phyloP scores from a whole-genome alignment of 2,329 filamentous ascomycete genomes.

The Fusarium sp. region DNA sequence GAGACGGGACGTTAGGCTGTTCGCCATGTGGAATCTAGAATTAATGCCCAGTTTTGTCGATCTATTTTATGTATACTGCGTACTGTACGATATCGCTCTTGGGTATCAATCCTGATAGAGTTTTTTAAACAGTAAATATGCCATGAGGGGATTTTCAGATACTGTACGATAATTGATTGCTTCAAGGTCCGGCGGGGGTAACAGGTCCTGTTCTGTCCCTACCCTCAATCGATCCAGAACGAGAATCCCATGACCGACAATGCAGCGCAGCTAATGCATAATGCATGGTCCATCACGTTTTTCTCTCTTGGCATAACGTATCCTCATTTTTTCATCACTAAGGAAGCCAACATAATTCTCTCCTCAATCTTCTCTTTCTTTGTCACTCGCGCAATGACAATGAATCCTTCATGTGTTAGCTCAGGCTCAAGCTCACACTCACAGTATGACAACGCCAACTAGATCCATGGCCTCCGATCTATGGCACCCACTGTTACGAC shows the following conservation, averaged over 20 bases:
- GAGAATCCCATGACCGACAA: constrained; percentile 32
- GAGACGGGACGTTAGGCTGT: constrained; percentile 1
- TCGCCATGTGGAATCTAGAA: constrained; percentile 1
- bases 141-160: constrained; percentile 2
- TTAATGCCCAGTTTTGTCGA: constrained; percentile 40
- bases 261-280: constrained; percentile 26
- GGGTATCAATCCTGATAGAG: constrained; percentile 25
- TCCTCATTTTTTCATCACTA: not conserved
- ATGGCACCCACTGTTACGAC: not conserved
- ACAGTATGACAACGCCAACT: not conserved
- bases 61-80: constrained; percentile 16
- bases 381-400: constrained; percentile 1
- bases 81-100: constrained; percentile 1
- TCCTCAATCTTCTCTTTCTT: not conserved
- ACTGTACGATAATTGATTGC: constrained; percentile 8
- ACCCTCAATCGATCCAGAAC: constrained; percentile 29
- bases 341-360: not conserved
- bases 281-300: constrained; percentile 32
- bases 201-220: not conserved
- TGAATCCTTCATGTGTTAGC: not conserved
- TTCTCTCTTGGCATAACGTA: constrained; percentile 17
- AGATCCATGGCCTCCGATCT: not conserved
- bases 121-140: not conserved
- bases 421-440: not conserved
- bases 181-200: constrained; percentile 8